These are phyloP conservation scores for Anthracocystis setariae DNA, from an alignment of 1,284 basidiomycete genomes.

Conservation along the genomic window DNA sequence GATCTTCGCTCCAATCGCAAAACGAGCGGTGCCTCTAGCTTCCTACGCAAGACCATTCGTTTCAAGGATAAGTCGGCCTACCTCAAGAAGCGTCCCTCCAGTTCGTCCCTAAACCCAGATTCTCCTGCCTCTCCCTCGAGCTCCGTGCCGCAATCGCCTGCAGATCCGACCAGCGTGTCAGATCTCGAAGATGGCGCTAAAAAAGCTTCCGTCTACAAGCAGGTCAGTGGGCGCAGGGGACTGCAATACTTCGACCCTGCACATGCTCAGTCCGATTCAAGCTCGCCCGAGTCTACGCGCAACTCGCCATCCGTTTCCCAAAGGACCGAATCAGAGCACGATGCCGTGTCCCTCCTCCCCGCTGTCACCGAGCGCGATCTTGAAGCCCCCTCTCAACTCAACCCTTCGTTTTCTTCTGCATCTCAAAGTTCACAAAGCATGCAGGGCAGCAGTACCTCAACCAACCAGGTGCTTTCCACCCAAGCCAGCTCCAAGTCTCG, in stretches of 20 bases:
- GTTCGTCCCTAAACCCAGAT: slow-evolving; percentile 20
- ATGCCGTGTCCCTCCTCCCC: slow-evolving; percentile 12
- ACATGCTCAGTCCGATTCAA: neutral
- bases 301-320: neutral
- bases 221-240: slow-evolving; percentile 39
- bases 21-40: slow-evolving; percentile 26
- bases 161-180: slow-evolving; percentile 15
- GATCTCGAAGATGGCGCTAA: slow-evolving; percentile 15
- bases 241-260: slow-evolving; percentile 14
- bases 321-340: slow-evolving; percentile 1
- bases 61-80: slow-evolving; percentile 43
- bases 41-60: slow-evolving; percentile 44
- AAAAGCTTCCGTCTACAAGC: slow-evolving; percentile 25
- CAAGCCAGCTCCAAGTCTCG: neutral
- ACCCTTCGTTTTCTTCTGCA: neutral
- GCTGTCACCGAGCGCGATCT: slow-evolving; percentile 29
- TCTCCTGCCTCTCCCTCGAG: slow-evolving; percentile 20
- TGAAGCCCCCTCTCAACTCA: slow-evolving; percentile 4
- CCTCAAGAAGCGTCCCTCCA: slow-evolving; percentile 27
- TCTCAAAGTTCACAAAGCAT: neutral
- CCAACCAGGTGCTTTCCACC: neutral
- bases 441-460: slow-evolving; percentile 3
- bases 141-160: slow-evolving; percentile 31
- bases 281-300: neutral
- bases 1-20: slow-evolving; percentile 20